These are phyloP conservation scores for Fraxinus greggii DNA, from an alignment of 305 asterid genomes.

Conservation along the genomic window DNA sequence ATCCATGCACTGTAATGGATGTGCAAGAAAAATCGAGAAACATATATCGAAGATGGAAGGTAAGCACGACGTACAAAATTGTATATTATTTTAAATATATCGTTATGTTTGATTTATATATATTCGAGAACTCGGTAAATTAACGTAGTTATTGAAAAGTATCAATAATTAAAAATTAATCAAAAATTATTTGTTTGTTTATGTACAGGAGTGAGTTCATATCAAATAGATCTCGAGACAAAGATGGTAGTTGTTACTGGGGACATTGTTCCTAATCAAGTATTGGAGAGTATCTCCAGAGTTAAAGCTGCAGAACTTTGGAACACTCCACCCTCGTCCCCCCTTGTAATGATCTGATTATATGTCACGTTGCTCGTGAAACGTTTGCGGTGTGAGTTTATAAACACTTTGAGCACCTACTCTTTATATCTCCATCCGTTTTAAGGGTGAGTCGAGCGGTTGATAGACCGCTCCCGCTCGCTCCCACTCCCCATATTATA, in stretches of 20 bases:
- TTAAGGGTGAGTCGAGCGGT: not conserved
- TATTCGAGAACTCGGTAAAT: not conserved
- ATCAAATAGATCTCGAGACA: constrained; percentile 62
- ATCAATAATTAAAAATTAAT: not conserved
- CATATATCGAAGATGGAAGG: constrained; percentile 77
- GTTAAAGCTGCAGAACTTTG: constrained; percentile 66
- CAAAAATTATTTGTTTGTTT: not conserved
- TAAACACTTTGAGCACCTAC: not conserved
- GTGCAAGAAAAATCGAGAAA: constrained; percentile 69
- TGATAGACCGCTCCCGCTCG: not conserved
- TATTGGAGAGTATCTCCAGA: constrained; percentile 76
- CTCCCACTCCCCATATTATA: too few species aligned
- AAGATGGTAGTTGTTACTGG: constrained; percentile 77
- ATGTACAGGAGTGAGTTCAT: constrained; percentile 64
- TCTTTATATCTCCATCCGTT: not conserved
- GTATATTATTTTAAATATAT: not conserved
- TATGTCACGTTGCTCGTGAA: not conserved
- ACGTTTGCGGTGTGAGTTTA: not conserved
- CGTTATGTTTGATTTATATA: too few species aligned
- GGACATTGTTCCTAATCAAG: constrained; percentile 69
- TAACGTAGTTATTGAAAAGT: not conserved
- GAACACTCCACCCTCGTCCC: constrained; percentile 25
- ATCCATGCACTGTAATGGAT: constrained; percentile 73
- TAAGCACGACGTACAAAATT: constrained; percentile 15
- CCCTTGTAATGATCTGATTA: not conserved